Evolutionary conservation across 495 filamentous ascomycete species (phyloP), one percentile per base, ranked within the genome.

Genomic region (Neurospora pannonica): DNA sequence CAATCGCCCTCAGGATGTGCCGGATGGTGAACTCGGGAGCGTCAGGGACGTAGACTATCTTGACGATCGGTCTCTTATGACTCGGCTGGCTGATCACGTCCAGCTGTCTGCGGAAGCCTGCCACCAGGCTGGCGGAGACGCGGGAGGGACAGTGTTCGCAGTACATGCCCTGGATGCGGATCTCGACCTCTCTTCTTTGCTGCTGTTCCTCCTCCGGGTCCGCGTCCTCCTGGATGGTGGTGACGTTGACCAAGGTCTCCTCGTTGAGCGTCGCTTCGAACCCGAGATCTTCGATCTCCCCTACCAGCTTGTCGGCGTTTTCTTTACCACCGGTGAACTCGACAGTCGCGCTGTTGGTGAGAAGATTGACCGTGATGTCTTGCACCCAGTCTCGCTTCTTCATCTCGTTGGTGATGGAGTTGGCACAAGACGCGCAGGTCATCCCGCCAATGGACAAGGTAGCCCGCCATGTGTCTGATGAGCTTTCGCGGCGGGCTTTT

Each of bases 111-210:
- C 78, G 75, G 73, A 84, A 83, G 7, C 81, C 81, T 7, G 74
- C 77, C 40, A 42, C 5, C 48, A 60, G 48, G 28, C 48, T 60
- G 48, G 80, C 80, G 1, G 85, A 75, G 19, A 97, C 85, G 38
- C 89, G 87, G 10, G 83, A 81, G 3, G 95, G 92, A 77, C 96
- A 98, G 79, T 95, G 92, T 43, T 89, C 86, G 82, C 95, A 98
- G 82, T 92, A 95, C 88, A 98, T 94, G 48, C 96, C 95, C 48
- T 93, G 88, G 48, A 98, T 87, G 39, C 76, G 85, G 75, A 97
- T 90, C 70, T 85, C 82, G 9, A 95, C 85, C 5, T 88, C 89
- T 73, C 94, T 85, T 31, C 86, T 80, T 19, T 80, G 78, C n/a
- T 75, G 73, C 19, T 79, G 79, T 17, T 75, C 73, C 37, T 72